Base-by-base conservation (phyloP, 2,329 filamentous ascomycete species). In the Lachnellula cervina region DNA sequence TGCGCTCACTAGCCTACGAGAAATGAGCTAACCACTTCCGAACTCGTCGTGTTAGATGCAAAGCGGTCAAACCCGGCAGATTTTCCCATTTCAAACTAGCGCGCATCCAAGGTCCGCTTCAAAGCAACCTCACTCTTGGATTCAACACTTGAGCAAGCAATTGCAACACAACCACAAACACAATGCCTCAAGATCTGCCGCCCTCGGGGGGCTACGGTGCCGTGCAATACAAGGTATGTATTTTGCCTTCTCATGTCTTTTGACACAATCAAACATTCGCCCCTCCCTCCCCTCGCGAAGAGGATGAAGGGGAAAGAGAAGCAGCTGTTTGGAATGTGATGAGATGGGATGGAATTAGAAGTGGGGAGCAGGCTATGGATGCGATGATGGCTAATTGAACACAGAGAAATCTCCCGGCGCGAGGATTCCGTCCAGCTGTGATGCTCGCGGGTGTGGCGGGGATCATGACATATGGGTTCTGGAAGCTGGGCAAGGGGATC, bases 131-230 rank as follows among this genome's bases (percentile, higher is more conserved):
- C 21, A 17, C 23, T 8, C 23, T 14, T 21, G 14, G 28, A 9
- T 23, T 16, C 19, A 21, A 7, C 42, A 44, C 23, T 32, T 23
- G 13, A 17, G 19, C n/a, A 48, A 23, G 37, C 47, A 49, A 57
- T 48, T 47, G 38, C 40, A 23, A 21, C 23, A 47, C 32, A 28
- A 56, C 51, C 25, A 50, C 35, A 40, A 14, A 53, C 79, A 86
- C 64, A 71, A 97, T 97, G 93, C 86, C 89, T 79, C 92, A 97
- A 82, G 94, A 99, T 81, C 90, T 99, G 84, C 94, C 94, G 79
- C 94, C 94, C 68, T 74, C 77, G 71, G 94, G 93, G 79, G 94
- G 94, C 81, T 99, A 99, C 76, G 88, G 86, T 74, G 87, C 93
- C 74, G 88, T 99, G 64, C 94, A 99, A 78, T 99, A 97, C 81